A percentile compares a stretch with the other conserved stretches of the same genome.
Conservation (phyloP, 2,329 filamentous ascomycete genomes). For the Verticillium dahliae region DNA sequence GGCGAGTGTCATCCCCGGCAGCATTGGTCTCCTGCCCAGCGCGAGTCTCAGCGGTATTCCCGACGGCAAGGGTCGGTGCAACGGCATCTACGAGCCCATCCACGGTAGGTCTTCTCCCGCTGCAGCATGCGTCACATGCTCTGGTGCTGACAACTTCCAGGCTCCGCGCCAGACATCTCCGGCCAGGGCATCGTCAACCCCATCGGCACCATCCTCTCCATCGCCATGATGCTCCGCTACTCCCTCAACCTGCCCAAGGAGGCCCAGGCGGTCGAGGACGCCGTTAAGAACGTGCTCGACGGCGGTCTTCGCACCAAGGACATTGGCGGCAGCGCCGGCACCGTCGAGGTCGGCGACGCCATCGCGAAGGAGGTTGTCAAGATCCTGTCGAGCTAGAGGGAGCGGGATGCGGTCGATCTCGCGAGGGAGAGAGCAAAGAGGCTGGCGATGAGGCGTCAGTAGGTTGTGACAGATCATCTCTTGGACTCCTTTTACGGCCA, state of each 20-base stretch:
- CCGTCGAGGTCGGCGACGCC: conserved; percentile 59
- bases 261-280: conserved; percentile 72
- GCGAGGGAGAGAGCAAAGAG: neutral
- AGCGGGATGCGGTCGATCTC: neutral
- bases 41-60: conserved; percentile 83
- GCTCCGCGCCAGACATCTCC: conserved; percentile 88
- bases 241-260: conserved; percentile 75
- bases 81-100: conserved; percentile 96
- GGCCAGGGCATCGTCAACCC: conserved; percentile 82
- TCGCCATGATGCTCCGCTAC: conserved; percentile 95
- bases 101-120: conserved; percentile 56
- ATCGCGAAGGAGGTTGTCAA: conserved; percentile 67
- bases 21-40: conserved; percentile 79
- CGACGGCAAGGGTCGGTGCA: conserved; percentile 76
- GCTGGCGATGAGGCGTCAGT: neutral
- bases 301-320: conserved; percentile 73
- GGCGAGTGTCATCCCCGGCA: conserved; percentile 88
- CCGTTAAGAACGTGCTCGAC: conserved; percentile 75
- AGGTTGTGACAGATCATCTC: neutral
- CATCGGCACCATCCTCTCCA: conserved; percentile 81
- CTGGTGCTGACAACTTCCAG: conserved; percentile 29
- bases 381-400: conserved; percentile 44
- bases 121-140: neutral
- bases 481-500: neutral
- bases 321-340: conserved; percentile 71